phyloP scores from a whole-genome alignment of 371 early-diverging fungal species.

The Blastocladiella emersonii region DNA sequence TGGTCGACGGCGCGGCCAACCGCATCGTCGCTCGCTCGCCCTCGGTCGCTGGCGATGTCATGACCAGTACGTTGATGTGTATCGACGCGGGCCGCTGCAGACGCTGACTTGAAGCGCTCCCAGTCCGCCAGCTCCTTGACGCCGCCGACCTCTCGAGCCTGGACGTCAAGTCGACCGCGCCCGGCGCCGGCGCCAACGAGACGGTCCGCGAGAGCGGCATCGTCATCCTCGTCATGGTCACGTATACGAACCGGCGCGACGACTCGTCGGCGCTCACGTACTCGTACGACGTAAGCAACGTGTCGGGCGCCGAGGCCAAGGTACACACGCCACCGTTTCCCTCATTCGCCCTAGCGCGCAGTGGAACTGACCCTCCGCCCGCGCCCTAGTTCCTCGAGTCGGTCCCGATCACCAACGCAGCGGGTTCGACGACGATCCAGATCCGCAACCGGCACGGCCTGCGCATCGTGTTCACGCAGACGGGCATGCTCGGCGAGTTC shows the following conservation, averaged over 20 bases:
- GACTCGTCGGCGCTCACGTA: constrained; percentile 19
- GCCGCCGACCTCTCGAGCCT: background rate
- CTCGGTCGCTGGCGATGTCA: no score
- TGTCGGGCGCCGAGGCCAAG: constrained; percentile 33
- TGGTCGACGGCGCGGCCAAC: no score
- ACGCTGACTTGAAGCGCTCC: no score
- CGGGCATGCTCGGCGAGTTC: constrained; percentile 24
- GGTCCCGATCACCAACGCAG: no score
- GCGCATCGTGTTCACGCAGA: constrained; percentile 12
- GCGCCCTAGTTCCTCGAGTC: no score
- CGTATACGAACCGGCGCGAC: constrained; percentile 21
- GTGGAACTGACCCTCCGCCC: no score
- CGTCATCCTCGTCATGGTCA: constrained; percentile 30
- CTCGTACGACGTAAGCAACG: constrained; percentile 23
- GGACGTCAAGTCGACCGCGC: constrained; percentile 6
- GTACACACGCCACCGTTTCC: no score
- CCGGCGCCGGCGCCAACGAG: constrained; percentile 17
- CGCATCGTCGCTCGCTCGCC: no score
- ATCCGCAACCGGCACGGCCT: constrained; percentile 29
- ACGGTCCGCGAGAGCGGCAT: constrained; percentile 26
- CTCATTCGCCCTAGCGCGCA: no score
- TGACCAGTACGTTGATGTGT: no score
- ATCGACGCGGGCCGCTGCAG: no score
- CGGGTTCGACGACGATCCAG: no score
- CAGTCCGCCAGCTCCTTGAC: background rate